Percentiles rank a stretch among this genome's conserved stretches.
These are phyloP conservation scores for Calcarisporium arbuscula DNA, from an alignment of 2,329 filamentous ascomycete genomes.

Conservation along the genomic window DNA sequence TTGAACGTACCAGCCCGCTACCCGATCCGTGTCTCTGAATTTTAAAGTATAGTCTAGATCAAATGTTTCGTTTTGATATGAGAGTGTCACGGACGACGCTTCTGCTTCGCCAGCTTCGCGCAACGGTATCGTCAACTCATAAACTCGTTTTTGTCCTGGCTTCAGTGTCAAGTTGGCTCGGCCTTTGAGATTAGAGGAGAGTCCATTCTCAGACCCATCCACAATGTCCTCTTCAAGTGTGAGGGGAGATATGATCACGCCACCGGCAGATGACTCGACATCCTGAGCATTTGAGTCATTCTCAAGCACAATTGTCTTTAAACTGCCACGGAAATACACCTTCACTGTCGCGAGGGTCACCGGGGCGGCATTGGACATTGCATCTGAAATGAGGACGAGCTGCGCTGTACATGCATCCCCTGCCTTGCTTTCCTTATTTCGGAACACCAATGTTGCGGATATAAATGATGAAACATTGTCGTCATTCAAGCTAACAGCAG, in stretches of 20 bases:
- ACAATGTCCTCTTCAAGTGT: slow-evolving; percentile 11
- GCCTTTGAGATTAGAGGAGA: slow-evolving; percentile 40
- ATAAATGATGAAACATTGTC: slow-evolving; percentile 48
- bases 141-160: slow-evolving; percentile 62
- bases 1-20: slow-evolving; percentile 45
- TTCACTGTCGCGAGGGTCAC: slow-evolving; percentile 45
- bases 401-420: slow-evolving; percentile 55
- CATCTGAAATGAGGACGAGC: slow-evolving; percentile 49
- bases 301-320: slow-evolving; percentile 48
- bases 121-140: slow-evolving; percentile 65
- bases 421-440: slow-evolving; percentile 51
- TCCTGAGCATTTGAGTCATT: slow-evolving; percentile 25
- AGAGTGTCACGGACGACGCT: slow-evolving; percentile 57
- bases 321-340: slow-evolving; percentile 50
- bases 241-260: slow-evolving; percentile 13
- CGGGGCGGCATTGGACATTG: slow-evolving; percentile 44
- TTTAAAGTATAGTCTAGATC: slow-evolving; percentile 59
- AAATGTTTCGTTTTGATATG: slow-evolving; percentile 59
- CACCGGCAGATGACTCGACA: slow-evolving; percentile 7
- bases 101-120: slow-evolving; percentile 76
- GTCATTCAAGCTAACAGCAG: slow-evolving; percentile 44
- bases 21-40: slow-evolving; percentile 35
- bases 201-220: slow-evolving; percentile 6
- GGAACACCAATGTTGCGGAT: slow-evolving; percentile 51
- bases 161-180: slow-evolving; percentile 57